Conservation (phyloP, 2,329 filamentous ascomycete species). For the Elsinoe arachidis region DNA sequence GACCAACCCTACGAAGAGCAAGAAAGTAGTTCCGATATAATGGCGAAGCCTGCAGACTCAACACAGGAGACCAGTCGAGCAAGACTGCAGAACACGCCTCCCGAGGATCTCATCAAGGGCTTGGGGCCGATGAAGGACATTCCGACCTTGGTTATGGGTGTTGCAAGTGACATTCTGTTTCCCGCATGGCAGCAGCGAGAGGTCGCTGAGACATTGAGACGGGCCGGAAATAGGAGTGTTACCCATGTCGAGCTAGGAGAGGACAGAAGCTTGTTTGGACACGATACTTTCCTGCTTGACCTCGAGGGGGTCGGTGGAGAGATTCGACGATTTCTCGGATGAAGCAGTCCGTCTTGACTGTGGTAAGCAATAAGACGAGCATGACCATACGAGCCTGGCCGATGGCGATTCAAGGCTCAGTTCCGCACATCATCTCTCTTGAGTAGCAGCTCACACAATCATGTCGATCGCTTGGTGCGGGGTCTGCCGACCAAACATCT, state of each 20-base stretch:
- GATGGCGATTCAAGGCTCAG: too few species aligned
- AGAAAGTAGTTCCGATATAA: conserved; percentile 41
- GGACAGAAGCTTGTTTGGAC: conserved; percentile 88
- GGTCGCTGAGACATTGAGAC: conserved; percentile 72
- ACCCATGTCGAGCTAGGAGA: conserved; percentile 87
- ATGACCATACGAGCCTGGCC: background rate
- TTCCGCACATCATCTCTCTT: too few species aligned
- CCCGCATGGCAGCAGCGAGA: conserved; percentile 97
- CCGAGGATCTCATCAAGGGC: conserved; percentile 70
- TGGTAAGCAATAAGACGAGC: background rate
- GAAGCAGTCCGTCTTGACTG: conserved; percentile 16
- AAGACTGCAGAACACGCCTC: conserved; percentile 46
- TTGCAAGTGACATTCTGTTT: conserved; percentile 92
- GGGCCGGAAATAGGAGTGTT: conserved; percentile 70
- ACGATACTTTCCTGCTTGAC: conserved; percentile 92
- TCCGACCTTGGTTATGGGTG: conserved; percentile 81
- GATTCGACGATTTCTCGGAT: conserved; percentile 69
- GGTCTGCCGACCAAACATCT: too few species aligned
- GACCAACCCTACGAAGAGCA: conserved; percentile 81
- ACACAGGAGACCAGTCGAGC: conserved; percentile 7
- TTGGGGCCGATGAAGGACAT: conserved; percentile 63
- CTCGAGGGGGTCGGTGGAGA: conserved; percentile 84
- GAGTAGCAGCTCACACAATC: too few species aligned
- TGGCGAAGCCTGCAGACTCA: conserved; percentile 22
- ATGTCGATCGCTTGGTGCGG: too few species aligned